Evolutionary conservation across 305 asterid genomes (phyloP).

Genomic region (Fraxinus greggii): DNA sequence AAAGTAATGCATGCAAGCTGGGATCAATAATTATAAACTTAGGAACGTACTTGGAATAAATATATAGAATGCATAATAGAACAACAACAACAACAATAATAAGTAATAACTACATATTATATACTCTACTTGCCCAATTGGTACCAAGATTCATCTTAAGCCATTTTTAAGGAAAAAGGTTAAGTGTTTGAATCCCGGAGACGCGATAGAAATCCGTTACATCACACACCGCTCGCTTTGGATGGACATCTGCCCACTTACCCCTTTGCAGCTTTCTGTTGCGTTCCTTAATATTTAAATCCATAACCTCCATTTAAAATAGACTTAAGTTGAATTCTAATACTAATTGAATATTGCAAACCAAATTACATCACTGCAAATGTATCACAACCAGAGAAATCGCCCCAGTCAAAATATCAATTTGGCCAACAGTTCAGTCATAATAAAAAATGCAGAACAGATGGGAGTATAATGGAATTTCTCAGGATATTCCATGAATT

Average conservation of each 20-base stretch:
- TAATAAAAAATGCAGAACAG: neutral
- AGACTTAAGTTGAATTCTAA: too few species aligned
- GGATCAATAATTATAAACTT: constrained; percentile 17
- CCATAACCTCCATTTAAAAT: too few species aligned
- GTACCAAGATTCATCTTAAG: too few species aligned
- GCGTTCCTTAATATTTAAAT: too few species aligned
- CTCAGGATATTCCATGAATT: neutral
- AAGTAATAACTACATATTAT: neutral
- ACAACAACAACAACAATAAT: neutral
- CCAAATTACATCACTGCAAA: neutral
- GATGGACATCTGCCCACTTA: too few species aligned
- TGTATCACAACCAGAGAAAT: neutral
- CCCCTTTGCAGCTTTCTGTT: too few species aligned
- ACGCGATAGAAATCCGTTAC: too few species aligned
- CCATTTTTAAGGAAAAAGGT: too few species aligned
- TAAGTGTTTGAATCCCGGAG: too few species aligned
- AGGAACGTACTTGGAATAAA: neutral
- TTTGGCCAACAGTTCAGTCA: neutral
- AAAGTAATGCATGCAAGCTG: constrained; percentile 24
- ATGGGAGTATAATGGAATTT: neutral
- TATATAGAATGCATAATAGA: neutral
- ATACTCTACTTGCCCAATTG: neutral
- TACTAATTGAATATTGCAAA: neutral
- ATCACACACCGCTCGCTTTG: too few species aligned
- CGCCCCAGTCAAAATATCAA: neutral